phyloP scores from a whole-genome alignment of 768 basidiomycete genomes.

The Tylopilus sp. region DNA sequence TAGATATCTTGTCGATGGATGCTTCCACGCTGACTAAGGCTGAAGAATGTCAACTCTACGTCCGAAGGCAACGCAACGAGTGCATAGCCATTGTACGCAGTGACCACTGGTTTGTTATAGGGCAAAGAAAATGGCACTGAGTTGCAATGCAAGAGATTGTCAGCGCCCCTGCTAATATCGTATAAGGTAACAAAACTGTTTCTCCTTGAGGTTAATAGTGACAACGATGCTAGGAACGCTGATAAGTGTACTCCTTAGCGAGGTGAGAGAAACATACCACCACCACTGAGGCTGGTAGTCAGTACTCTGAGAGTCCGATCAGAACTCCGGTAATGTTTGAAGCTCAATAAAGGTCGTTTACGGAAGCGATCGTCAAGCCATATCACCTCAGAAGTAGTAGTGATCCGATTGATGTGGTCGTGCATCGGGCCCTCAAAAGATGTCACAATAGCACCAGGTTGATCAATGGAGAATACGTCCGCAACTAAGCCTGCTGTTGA shows the following conservation, averaged over 20 bases:
- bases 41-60: conserved; percentile 38
- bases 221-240: conserved; percentile 40
- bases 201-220: conserved; percentile 56
- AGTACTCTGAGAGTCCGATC: conserved; percentile 54
- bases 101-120: conserved; percentile 21
- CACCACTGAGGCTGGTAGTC: conserved; percentile 35
- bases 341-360: conserved; percentile 55
- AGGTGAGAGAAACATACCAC: conserved; percentile 23
- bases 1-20: conserved; percentile 43
- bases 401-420: conserved; percentile 49
- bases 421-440: conserved; percentile 44
- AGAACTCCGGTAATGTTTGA: conserved; percentile 55
- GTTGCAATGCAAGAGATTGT: conserved; percentile 43
- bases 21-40: conserved; percentile 46
- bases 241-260: not conserved
- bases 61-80: conserved; percentile 30
- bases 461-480: conserved; percentile 36
- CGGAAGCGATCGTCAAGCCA: conserved; percentile 69
- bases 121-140: conserved; percentile 41
- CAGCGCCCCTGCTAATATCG: conserved; percentile 46
- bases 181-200: conserved; percentile 63
- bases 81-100: conserved; percentile 30
- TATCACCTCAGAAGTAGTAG: conserved; percentile 57
- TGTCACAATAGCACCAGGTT: conserved; percentile 44
- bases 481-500: conserved; percentile 19